Evolutionary conservation across 805 yeast species (phyloP), one percentile per base, ranked within the genome.

Genomic region (Candida taoyuanica): DNA sequence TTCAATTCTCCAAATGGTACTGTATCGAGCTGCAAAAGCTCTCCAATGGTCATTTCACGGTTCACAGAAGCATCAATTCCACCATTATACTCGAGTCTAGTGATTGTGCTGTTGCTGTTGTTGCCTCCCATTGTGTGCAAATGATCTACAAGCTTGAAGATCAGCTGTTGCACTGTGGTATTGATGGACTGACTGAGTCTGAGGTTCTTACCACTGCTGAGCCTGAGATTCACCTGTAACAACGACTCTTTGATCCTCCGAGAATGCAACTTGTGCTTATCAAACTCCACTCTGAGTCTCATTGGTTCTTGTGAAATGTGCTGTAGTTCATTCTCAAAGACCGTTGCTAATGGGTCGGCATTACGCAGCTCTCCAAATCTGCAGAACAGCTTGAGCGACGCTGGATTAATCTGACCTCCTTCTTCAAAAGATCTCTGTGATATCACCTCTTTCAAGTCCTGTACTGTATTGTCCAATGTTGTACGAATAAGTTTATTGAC

Each of bases 11-110:
- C 55, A 5, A 48, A 42, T 3, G 70, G 70, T 0, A 61, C 54
- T 19, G 59, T 56, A 46, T 64, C 69, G n/a, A 62, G 40, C 1
- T 57, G 49, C n/a, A 66, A 30, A 1, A 60, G 29, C 8, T 63
- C 56, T 3, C 49, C 36, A 2, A 66, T 30, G 3, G 60, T 43
- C 13, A 33, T 20, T 24, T 43, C 18, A 16, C 51, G 55, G 17
- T 55, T 42, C 30, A 48, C 28, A 5, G 31, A 27, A 5, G 48
- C 33, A 1, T 20, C 36, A 2, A 39, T 23, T 7, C 56, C 55
- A 12, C 52, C 55, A 25, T 46, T 48, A 42, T 27, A 50, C 28
- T 46, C 42, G 34, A 55, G 26, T 5, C 36, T 29, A 1, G 37
- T 28, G 21, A 48, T 40, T 13, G 46, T 52, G 7, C 38, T 36